phyloP scores from a whole-genome alignment of 768 basidiomycete genomes.

The Steccherinum ochraceum region DNA sequence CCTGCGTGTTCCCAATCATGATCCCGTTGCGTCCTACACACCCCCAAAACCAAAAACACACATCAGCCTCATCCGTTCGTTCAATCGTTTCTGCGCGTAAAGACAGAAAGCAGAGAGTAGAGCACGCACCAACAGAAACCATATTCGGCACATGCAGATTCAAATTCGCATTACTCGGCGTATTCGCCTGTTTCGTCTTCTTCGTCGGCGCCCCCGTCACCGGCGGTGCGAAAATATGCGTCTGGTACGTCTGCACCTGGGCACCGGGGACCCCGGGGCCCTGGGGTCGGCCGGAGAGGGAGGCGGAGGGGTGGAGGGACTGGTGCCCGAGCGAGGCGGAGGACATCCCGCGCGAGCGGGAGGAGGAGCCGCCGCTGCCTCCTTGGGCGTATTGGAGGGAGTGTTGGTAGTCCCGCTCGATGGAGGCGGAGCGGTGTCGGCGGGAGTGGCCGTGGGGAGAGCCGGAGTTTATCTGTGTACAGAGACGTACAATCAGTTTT shows the following conservation, averaged over 20 bases:
- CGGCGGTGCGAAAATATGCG: slow-evolving; percentile 67
- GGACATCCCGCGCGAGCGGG: slow-evolving; percentile 14
- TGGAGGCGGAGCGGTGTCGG: slow-evolving; percentile 12
- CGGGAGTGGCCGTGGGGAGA: slow-evolving; percentile 12
- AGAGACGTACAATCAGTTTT: too few species aligned
- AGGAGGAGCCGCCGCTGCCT: too few species aligned
- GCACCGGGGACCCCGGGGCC: slow-evolving; percentile 10
- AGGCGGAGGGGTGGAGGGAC: slow-evolving; percentile 4
- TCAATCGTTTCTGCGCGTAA: too few species aligned
- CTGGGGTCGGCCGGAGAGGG: slow-evolving; percentile 9
- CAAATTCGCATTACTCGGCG: slow-evolving; percentile 1
- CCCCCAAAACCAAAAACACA: too few species aligned
- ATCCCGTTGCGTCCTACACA: too few species aligned
- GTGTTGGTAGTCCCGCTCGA: slow-evolving; percentile 12
- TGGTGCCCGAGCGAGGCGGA: slow-evolving; percentile 11
- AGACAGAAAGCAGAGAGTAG: too few species aligned
- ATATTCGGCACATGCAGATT: slow-evolving; percentile 1
- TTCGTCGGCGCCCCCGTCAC: slow-evolving; percentile 70
- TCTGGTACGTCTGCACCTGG: slow-evolving; percentile 44
- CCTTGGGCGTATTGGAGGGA: slow-evolving; percentile 13
- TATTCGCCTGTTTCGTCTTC: slow-evolving; percentile 38
- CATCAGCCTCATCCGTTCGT: too few species aligned
- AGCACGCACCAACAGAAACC: too few species aligned
- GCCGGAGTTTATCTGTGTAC: too few species aligned
- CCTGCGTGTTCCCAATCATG: too few species aligned